These are phyloP conservation scores for Purpureocillium lavendulum DNA, from an alignment of 2,329 filamentous ascomycete species.

Conservation along the genomic window DNA sequence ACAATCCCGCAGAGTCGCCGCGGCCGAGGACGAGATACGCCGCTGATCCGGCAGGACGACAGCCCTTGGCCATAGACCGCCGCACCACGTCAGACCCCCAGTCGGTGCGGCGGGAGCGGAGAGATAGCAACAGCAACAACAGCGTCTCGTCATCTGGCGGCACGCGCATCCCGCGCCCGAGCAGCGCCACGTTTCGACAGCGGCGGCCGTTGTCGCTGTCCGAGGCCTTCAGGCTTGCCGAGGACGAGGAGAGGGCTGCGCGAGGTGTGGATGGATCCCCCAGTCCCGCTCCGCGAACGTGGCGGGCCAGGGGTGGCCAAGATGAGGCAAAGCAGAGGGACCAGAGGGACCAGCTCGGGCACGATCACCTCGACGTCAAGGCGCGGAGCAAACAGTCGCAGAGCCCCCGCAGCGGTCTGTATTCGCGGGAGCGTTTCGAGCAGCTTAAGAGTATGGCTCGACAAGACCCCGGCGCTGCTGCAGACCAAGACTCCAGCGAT, in stretches of 20 bases:
- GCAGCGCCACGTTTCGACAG: slow-evolving; percentile 15
- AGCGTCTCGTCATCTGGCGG: slow-evolving; percentile 17
- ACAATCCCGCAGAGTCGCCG: slow-evolving; percentile 9
- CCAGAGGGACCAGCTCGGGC: slow-evolving; percentile 17
- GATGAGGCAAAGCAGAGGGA: slow-evolving; percentile 22
- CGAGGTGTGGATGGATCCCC: slow-evolving; percentile 34
- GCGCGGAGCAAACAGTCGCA: slow-evolving; percentile 10
- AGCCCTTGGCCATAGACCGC: slow-evolving; percentile 5
- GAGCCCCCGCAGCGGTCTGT: background rate
- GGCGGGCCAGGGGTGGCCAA: slow-evolving; percentile 25
- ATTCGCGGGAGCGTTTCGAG: slow-evolving; percentile 5
- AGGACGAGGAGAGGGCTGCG: slow-evolving; percentile 17
- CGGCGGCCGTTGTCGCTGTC: slow-evolving; percentile 28
- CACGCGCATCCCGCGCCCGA: slow-evolving; percentile 25
- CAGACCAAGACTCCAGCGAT: slow-evolving; percentile 14
- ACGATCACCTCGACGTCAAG: slow-evolving; percentile 22
- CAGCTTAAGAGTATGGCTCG: slow-evolving; percentile 5
- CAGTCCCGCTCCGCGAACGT: slow-evolving; percentile 40
- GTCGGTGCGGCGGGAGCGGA: slow-evolving; percentile 7
- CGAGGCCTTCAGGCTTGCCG: slow-evolving; percentile 31
- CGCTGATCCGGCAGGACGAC: background rate
- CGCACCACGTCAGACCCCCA: slow-evolving; percentile 17
- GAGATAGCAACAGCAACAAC: slow-evolving; percentile 10
- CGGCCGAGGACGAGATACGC: slow-evolving; percentile 9
- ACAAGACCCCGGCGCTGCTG: background rate